Evolutionary conservation across 2,329 filamentous ascomycete genomes (phyloP).

Genomic region (Blastomyces parvus): DNA sequence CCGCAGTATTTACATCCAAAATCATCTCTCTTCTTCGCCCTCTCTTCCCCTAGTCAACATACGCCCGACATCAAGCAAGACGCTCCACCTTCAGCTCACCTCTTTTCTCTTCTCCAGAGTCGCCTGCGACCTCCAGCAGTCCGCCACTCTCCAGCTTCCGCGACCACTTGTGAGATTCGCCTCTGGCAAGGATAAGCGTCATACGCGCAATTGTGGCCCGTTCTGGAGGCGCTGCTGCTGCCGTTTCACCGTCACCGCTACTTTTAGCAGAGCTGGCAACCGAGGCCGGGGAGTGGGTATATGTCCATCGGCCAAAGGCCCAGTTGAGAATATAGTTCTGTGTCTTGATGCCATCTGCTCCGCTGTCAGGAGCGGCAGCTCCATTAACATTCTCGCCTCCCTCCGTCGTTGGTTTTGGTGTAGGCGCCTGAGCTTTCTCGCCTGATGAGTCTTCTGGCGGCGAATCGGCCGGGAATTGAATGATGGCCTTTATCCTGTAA

Average conservation of each 20-base stretch:
- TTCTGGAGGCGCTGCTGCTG: neutral
- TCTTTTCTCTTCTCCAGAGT: neutral
- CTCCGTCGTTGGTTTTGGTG: constrained; percentile 9
- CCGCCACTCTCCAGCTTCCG: constrained; percentile 37
- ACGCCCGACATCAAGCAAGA: constrained; percentile 14
- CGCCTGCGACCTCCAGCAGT: constrained; percentile 21
- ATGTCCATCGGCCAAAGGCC: constrained; percentile 95
- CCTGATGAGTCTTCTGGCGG: constrained; percentile 42
- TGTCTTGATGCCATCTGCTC: neutral
- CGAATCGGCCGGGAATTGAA: constrained; percentile 37
- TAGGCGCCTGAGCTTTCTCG: constrained; percentile 30
- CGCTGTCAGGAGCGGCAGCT: no score
- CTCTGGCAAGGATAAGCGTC: constrained; percentile 40
- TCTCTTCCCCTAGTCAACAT: neutral
- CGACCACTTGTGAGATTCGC: constrained; percentile 42
- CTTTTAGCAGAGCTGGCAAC: constrained; percentile 21
- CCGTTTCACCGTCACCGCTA: constrained; percentile 4
- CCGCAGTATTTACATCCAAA: neutral
- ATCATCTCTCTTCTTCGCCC: neutral
- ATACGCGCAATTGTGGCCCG: constrained; percentile 29
- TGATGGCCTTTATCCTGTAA: constrained; percentile 79
- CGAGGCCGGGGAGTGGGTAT: constrained; percentile 50
- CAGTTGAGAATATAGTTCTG: constrained; percentile 85
- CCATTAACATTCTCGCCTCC: neutral
- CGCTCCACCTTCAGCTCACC: constrained; percentile 28